Evolutionary conservation across 2,329 filamentous ascomycete genomes (phyloP).

Genomic region (Fusarium goolgardi): DNA sequence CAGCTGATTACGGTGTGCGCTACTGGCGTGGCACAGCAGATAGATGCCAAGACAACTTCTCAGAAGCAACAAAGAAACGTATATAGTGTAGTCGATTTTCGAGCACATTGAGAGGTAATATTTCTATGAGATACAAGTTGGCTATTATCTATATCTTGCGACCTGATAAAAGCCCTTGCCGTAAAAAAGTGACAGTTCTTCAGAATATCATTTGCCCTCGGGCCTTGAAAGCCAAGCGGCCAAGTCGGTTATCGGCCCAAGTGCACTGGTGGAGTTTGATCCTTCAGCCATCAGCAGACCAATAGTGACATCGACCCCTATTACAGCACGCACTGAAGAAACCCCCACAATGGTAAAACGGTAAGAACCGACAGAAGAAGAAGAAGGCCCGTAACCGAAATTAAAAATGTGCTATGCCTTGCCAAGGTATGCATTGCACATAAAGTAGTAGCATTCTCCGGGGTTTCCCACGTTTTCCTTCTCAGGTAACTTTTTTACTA

Average conservation of each 20-base stretch:
- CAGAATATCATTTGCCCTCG: background rate
- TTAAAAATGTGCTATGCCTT: background rate
- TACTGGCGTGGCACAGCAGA: background rate
- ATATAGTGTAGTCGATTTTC: background rate
- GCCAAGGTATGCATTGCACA: background rate
- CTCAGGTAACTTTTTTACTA: background rate
- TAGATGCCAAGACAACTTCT: background rate
- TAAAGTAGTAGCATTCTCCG: background rate
- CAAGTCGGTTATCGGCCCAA: slow-evolving; percentile 2
- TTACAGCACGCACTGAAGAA: background rate
- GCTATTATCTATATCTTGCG: background rate
- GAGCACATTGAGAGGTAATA: background rate
- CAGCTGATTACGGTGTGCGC: background rate
- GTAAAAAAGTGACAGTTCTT: background rate
- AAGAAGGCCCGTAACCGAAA: background rate
- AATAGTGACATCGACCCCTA: background rate
- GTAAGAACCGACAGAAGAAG: no score
- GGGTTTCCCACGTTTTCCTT: background rate
- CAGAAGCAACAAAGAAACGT: background rate
- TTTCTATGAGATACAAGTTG: no score
- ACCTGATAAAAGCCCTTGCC: background rate
- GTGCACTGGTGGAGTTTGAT: background rate
- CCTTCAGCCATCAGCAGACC: background rate
- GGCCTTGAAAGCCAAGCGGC: background rate
- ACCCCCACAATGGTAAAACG: background rate